Evolutionary conservation across 129 eudicot species (phyloP).

Genomic region (sunflower (Helianthus annuus)): DNA sequence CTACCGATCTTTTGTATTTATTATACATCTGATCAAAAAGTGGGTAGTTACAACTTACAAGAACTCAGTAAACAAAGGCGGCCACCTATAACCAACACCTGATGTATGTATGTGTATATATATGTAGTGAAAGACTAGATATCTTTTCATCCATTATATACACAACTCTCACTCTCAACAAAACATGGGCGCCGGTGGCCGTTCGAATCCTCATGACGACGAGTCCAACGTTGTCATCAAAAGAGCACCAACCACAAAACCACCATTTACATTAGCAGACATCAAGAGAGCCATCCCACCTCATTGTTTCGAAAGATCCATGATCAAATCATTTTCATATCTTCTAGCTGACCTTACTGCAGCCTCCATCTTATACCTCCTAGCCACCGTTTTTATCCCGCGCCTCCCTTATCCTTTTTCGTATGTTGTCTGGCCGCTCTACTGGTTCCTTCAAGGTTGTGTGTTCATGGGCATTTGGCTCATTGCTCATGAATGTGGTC

Average conservation of each 20-base stretch:
- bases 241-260: neutral
- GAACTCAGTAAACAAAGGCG: too few species aligned
- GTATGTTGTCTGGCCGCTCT: neutral
- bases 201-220: too few species aligned
- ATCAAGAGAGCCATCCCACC: neutral
- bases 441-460: neutral
- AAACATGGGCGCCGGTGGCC: too few species aligned
- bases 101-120: too few species aligned
- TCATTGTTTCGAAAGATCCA: neutral
- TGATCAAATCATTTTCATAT: neutral
- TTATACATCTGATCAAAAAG: too few species aligned
- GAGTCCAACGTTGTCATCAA: neutral
- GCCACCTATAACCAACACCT: too few species aligned
- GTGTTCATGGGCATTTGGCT: neutral
- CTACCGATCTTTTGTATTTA: too few species aligned
- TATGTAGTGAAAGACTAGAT: too few species aligned
- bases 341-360: neutral
- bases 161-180: too few species aligned
- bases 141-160: too few species aligned
- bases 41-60: too few species aligned
- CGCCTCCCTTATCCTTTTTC: neutral
- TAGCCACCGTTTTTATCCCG: neutral
- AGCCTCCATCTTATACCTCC: neutral
- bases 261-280: neutral
- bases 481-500: too few species aligned